Evolutionary conservation across 257 asterid genomes (phyloP).

Genomic region (Coffea eugenioides): DNA sequence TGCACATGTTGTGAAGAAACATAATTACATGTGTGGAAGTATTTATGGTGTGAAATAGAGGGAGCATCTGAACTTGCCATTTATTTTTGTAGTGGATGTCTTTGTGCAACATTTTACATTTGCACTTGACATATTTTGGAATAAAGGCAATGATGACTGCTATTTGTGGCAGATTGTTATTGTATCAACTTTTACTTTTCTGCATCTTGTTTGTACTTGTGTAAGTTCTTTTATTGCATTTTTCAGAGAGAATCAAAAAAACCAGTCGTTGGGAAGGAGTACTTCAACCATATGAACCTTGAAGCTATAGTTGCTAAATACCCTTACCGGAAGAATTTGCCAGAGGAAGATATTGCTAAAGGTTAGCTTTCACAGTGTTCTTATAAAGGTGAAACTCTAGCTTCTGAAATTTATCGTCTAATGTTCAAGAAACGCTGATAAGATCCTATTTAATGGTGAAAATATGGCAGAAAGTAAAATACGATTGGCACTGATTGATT

Average conservation of each 20-base stretch:
- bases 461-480: slow-evolving; percentile 68
- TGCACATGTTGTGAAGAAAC: neutral
- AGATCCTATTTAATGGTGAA: slow-evolving; percentile 13
- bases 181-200: neutral
- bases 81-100: neutral
- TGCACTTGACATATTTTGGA: neutral
- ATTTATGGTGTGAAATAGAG: neutral
- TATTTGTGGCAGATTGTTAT: neutral
- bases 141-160: neutral
- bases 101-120: neutral
- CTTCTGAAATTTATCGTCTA: slow-evolving; percentile 5
- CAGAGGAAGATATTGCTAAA: slow-evolving; percentile 66
- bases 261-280: slow-evolving; percentile 94
- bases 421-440: neutral
- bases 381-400: slow-evolving; percentile 13
- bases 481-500: slow-evolving; percentile 84
- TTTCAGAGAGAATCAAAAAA: slow-evolving; percentile 82
- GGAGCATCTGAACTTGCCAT: neutral
- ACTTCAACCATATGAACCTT: slow-evolving; percentile 84
- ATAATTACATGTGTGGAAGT: neutral
- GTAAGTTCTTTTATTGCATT: slow-evolving; percentile 13
- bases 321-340: slow-evolving; percentile 77
- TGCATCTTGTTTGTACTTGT: slow-evolving; percentile 1
- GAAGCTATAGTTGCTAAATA: slow-evolving; percentile 77
- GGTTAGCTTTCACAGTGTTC: slow-evolving; percentile 47